These are phyloP conservation scores for Stenogyne calaminthoides DNA, from an alignment of 305 asterid genomes.

Conservation along the genomic window DNA sequence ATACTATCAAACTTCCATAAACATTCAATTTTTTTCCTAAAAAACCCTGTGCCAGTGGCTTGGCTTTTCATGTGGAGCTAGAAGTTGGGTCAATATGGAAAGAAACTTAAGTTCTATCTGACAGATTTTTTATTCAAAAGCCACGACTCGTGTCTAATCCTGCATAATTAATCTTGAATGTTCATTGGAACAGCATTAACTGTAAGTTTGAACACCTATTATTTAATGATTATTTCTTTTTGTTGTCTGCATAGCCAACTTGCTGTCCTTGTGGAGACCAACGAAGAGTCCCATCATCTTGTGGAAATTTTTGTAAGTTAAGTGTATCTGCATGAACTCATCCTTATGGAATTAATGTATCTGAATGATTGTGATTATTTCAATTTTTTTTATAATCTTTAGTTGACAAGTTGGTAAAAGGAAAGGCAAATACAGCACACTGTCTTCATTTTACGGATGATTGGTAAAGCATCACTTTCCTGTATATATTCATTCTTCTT, in stretches of 20 bases:
- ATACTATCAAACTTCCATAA: slow-evolving; percentile 2
- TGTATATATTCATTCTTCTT: slow-evolving; percentile 7
- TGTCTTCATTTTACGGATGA: slow-evolving; percentile 95
- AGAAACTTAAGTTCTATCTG: neutral
- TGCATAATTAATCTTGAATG: neutral
- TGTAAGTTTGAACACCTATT: neutral
- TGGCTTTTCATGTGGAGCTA: neutral
- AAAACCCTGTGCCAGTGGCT: neutral
- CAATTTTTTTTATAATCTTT: slow-evolving; percentile 23
- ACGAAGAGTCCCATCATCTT: slow-evolving; percentile 95
- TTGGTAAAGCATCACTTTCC: slow-evolving; percentile 55
- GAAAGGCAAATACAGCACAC: slow-evolving; percentile 97
- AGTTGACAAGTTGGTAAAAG: slow-evolving; percentile 96
- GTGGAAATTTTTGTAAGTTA: slow-evolving; percentile 90
- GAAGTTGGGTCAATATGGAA: neutral
- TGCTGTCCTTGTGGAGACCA: slow-evolving; percentile 98
- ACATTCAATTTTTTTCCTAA: neutral
- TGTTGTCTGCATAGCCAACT: slow-evolving; percentile 65
- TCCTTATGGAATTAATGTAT: slow-evolving; percentile 18
- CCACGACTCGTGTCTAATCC: neutral
- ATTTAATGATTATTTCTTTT: slow-evolving; percentile 14
- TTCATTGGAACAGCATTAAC: neutral
- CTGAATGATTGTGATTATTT: slow-evolving; percentile 7
- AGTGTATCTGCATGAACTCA: slow-evolving; percentile 18
- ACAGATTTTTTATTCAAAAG: neutral